A percentile compares a stretch with the other conserved stretches of the same genome.
These are phyloP conservation scores for Fraxinus excelsior DNA, from an alignment of 257 asterid species.

Conservation along the genomic window DNA sequence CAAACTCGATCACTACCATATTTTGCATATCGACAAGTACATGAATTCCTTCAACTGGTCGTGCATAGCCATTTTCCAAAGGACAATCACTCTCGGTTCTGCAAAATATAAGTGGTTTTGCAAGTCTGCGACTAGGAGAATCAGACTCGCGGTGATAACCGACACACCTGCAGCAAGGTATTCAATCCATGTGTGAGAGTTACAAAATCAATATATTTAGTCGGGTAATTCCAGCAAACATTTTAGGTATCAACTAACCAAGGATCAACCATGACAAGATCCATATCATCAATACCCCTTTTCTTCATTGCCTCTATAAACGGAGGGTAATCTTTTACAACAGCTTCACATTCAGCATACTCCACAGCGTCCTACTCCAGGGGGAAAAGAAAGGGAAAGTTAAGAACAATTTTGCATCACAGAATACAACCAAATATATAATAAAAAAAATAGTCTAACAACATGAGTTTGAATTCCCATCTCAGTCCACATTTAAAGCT, in stretches of 20 bases:
- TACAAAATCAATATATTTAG: slow-evolving; percentile 13
- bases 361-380: slow-evolving; percentile 81
- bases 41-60: slow-evolving; percentile 96
- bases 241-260: slow-evolving; percentile 57
- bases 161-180: slow-evolving; percentile 73
- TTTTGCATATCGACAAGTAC: slow-evolving; percentile 96
- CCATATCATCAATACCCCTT: slow-evolving; percentile 99
- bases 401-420: slow-evolving; percentile 2
- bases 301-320: slow-evolving; percentile 95
- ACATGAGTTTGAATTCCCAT: no score
- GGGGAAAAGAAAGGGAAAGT: background rate
- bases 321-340: slow-evolving; percentile 87
- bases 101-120: slow-evolving; percentile 93
- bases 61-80: slow-evolving; percentile 95
- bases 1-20: slow-evolving; percentile 89
- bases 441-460: no score
- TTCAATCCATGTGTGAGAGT: slow-evolving; percentile 19
- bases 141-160: slow-evolving; percentile 91
- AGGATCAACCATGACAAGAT: slow-evolving; percentile 98
- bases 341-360: slow-evolving; percentile 98
- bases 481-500: no score
- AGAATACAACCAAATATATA: background rate
- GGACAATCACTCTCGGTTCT: slow-evolving; percentile 96
- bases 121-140: slow-evolving; percentile 96
- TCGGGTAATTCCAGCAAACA: slow-evolving; percentile 13